phyloP scores from a whole-genome alignment of 805 yeast species.

The Spathaspora passalidarum region DNA sequence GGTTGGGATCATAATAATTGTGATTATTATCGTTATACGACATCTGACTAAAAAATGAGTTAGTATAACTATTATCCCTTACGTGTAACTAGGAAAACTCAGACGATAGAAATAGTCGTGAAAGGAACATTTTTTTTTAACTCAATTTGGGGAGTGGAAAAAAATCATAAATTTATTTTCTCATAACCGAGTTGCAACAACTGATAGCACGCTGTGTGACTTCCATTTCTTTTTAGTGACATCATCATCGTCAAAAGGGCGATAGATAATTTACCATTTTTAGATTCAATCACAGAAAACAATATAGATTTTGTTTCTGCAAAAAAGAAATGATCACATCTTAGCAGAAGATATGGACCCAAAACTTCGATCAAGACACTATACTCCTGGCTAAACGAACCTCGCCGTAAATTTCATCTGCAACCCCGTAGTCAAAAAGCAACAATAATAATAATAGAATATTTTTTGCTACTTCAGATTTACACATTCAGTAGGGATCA shows the following conservation, averaged over 20 bases:
- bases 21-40: conserved; percentile 56
- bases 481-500: neutral
- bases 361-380: too few relatives aligned
- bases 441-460: neutral
- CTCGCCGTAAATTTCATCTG: neutral
- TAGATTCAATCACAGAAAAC: too few relatives aligned
- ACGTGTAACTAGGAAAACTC: neutral
- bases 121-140: neutral
- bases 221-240: neutral
- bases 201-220: neutral
- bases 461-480: neutral
- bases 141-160: neutral
- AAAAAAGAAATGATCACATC: too few relatives aligned
- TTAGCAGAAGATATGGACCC: too few relatives aligned
- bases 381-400: neutral
- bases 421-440: neutral
- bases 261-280: too few relatives aligned
- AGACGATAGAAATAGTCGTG: neutral
- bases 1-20: conserved; percentile 49
- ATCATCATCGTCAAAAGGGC: neutral
- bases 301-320: too few relatives aligned
- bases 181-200: neutral
- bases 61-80: conserved; percentile 4
- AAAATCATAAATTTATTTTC: neutral
- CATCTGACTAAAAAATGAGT: conserved; percentile 35